Evolutionary conservation across 23 red algal genomes (phyloP), one percentile per base, ranked within the genome.

Genomic region (Gracilaria domingensis): DNA sequence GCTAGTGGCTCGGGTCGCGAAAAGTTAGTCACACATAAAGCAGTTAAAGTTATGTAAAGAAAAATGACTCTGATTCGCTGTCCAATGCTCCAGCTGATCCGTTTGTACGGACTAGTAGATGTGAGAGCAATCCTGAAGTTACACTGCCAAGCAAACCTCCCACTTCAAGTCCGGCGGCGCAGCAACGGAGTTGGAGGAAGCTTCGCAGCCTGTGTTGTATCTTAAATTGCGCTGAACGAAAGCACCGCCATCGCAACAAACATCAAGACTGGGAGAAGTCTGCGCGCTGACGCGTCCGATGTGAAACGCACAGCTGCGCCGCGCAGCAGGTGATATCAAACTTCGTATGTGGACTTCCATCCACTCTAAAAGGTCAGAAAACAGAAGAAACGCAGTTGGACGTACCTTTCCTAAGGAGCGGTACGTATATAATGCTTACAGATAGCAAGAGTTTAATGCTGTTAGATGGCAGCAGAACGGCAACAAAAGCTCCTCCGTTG

Each of bases 81-180:
- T 36, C 87, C 87, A 72, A 91, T 28, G 74, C 87, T 32, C 83
- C 83, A 47, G 83, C 61, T 50, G 39, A 53, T 49, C 56, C 71
- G 48, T 80, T 78, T 40, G 33, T 48, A 32, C 56, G 25, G 34
- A 91, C 34, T 4, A 91, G 56, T 24, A 66, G 76, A 83, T 88
- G 84, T 16, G 93, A 88, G 7, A 87, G 54, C 39, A 67, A 78
- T 61, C 82, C 93, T 33, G 85, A 76, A 30, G 87, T 80, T 26
- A 88, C 62, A 24, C 65, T 66, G 20, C 82, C 84, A 25, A 86
- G 69, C 14, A 95, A 81, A 11, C 93, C 93, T 33, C 93, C 82
- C 16, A 88, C 30, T 82, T 88, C 93, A 49, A 95, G 65, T 14
- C 93, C 93, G 58, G 85, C 47, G 44, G 57, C 71, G 84, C 1